phyloP scores from a whole-genome alignment of 2,329 filamentous ascomycete genomes.

The Aspergillus fructus region DNA sequence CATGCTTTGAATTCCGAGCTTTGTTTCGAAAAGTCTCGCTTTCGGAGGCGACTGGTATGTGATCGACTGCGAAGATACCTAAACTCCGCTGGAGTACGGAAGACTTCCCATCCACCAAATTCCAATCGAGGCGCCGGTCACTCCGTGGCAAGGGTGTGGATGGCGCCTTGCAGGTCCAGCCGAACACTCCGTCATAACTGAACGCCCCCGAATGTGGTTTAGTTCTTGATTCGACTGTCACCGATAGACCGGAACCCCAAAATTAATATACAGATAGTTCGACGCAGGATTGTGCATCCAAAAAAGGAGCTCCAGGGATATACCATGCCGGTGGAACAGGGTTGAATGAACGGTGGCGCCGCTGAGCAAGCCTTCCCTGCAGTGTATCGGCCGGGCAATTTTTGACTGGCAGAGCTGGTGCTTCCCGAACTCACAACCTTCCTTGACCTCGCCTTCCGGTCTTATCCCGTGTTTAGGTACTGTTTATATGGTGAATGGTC shows the following conservation, averaged over 20 bases:
- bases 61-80: conserved; percentile 4
- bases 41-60: neutral
- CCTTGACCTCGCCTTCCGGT: neutral
- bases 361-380: conserved; percentile 3
- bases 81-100: neutral
- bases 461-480: neutral
- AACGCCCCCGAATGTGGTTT: neutral
- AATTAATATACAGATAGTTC: conserved; percentile 8
- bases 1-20: neutral
- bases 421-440: neutral
- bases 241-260: conserved; percentile 4
- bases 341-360: conserved; percentile 7
- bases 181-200: neutral
- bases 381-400: neutral
- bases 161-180: conserved; percentile 8
- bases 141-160: conserved; percentile 7
- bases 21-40: neutral
- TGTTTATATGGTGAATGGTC: neutral
- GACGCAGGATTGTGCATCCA: conserved; percentile 7
- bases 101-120: neutral
- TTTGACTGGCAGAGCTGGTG: conserved; percentile 1
- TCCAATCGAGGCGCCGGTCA: neutral
- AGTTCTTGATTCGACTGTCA: neutral
- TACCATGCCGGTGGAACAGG: conserved; percentile 5
- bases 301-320: conserved; percentile 12